Evolutionary conservation across 768 basidiomycete species (phyloP), one percentile per base, ranked within the genome.

Genomic region (Leccinellum rugosiceps): DNA sequence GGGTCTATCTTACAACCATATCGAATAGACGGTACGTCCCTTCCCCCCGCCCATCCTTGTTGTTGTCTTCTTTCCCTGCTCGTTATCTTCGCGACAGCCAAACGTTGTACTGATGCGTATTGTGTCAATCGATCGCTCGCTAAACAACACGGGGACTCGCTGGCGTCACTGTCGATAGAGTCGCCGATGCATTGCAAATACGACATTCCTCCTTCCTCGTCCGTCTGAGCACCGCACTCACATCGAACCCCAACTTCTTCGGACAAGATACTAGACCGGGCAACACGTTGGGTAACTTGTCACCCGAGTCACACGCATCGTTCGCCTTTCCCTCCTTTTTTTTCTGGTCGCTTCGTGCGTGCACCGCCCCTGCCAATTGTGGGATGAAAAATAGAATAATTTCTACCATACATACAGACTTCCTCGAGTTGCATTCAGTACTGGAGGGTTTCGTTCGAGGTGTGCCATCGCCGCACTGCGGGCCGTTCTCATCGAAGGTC

Each of bases 181-280:
- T 88, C 23, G 80, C 85, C 6, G 62, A 75, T 35, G 88, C 84
- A 3, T 86, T 98, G 80, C 96, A 98, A 72, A 93, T 94, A 59
- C 77, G 0, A 98, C 86, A 96, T 32, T 79, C 93, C 0, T 78
- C 83, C 0, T 81, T 98, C 4, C 80, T 98, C 17, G 77, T 80
- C 63, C 86, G 84, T 59, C 84, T 98, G 44, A 82, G 83, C 46
- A 75, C 77, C 31, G 94, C 94, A 0, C 81, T 98, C 56, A 76
- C 78, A 23, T 71, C 79, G 3, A 83, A 79, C 62, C 78, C 88
- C 1, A 67, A 82, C 41, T 86, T 86, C 73, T 97, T 96, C 65
- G 92, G 90, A 1, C 58, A 68, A 2, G 83, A 84, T 17, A 88
- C 84, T 1, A 75, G 94, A 61, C 92, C 93, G 0, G 94, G 94